Base-by-base conservation (phyloP, 345 rosid species). In the Linum tenue region DNA sequence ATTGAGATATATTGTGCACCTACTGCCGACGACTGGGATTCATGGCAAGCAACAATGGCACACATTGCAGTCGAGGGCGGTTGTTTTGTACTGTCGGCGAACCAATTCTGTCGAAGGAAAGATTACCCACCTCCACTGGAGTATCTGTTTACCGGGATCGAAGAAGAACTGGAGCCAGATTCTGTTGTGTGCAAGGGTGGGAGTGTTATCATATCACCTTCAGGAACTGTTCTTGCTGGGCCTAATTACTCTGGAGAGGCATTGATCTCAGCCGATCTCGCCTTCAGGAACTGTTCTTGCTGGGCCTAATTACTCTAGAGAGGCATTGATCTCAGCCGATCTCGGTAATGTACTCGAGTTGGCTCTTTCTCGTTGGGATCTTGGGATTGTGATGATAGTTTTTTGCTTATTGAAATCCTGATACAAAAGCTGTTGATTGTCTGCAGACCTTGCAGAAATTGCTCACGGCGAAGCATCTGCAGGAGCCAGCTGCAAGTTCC, bases 31-130 rank as follows among this genome's bases (percentile, higher is more conserved):
- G 56, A 90, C 37, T 77, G 97, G 81, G 82, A 78, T 3, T 73
- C 78, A 59, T 92, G 98, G 99, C 90, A 76, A 75, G 86, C 98
- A 36, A 81, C 96, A 5, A 84, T 92, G 87, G 90, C 88, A 59
- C 96, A 90, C 62, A 90, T 92, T n/a, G 97, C 97, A 73, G 87
- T 88, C 56, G 98, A 92, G 66, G 98, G 97, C 43, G 97, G 96
- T 71, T 92, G 99, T 66, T 90, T 88, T 69, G 96, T 92, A 50
- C 69, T 90, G 58, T 83, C 97, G n/a, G 96, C 96, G 55, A 90
- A 92, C 73, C 99, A 92, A 9, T 92, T 90, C 67, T 90, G 97
- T 67, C 81, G 81, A 37, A 84, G 96, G 65, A 90, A 85, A 74
- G 96, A 94, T 67, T 94, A 88, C 70, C 97, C 99, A 3, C 88